phyloP scores from a whole-genome alignment of 768 basidiomycete species.

The Tremella yokohamensis region DNA sequence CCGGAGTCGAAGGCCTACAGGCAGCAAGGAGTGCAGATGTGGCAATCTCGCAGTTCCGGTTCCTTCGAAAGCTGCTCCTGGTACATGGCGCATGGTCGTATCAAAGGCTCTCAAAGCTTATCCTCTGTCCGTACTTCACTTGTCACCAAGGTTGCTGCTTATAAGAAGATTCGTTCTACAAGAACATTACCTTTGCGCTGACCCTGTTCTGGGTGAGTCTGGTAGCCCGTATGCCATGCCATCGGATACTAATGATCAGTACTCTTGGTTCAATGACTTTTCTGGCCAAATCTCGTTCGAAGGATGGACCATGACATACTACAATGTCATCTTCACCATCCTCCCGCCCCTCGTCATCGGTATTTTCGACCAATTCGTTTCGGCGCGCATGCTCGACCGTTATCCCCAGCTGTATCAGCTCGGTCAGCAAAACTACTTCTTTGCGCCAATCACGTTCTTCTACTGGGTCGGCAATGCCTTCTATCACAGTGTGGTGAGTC shows the following conservation, averaged over 20 bases:
- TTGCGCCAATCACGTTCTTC: constrained; percentile 51
- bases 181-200: constrained; percentile 97
- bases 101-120: constrained; percentile 85
- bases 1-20: constrained; percentile 97
- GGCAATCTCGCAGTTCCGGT: constrained; percentile 96
- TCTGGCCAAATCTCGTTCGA: constrained; percentile 98
- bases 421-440: constrained; percentile 87
- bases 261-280: constrained; percentile 98
- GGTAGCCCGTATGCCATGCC: neutral
- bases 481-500: constrained; percentile 51
- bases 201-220: constrained; percentile 89
- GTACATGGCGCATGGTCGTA: constrained; percentile 99
- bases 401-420: constrained; percentile 95
- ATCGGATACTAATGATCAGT: constrained; percentile 57
- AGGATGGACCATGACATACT: constrained; percentile 96
- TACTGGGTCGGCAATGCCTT: constrained; percentile 52
- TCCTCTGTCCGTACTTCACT: constrained; percentile 68
- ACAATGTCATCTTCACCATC: constrained; percentile 94
- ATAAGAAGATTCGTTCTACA: constrained; percentile 89
- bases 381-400: constrained; percentile 88
- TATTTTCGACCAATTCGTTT: constrained; percentile 97
- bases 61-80: constrained; percentile 84
- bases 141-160: constrained; percentile 1
- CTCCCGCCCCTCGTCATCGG: constrained; percentile 96
- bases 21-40: constrained; percentile 96